phyloP scores from a whole-genome alignment of 108 stramenopile species.

The Hondaea fermentalgiana region DNA sequence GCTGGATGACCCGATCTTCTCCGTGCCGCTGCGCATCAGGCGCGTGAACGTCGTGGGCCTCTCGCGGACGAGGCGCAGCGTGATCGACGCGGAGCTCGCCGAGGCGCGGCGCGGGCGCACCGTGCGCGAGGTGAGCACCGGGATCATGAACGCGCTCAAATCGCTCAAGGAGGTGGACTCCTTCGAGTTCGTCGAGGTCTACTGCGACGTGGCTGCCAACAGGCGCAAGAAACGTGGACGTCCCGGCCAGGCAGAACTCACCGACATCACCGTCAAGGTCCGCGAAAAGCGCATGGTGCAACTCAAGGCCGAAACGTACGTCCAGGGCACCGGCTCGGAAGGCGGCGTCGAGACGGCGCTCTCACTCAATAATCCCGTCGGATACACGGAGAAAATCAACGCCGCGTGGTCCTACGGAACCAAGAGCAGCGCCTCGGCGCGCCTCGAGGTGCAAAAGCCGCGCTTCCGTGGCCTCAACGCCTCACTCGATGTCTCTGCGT shows the following conservation, averaged over 20 bases:
- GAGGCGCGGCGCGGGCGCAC: background rate
- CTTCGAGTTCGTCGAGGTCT: conserved; percentile 6
- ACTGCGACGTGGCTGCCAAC: background rate
- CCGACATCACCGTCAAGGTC: background rate
- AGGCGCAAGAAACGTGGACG: background rate
- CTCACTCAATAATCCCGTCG: background rate
- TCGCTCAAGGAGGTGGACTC: background rate
- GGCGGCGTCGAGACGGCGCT: conserved; percentile 7
- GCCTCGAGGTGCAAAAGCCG: background rate
- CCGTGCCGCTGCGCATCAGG: background rate
- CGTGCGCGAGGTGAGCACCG: conserved; percentile 14
- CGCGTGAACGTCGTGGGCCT: background rate
- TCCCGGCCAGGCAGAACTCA: background rate
- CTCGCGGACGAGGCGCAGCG: background rate
- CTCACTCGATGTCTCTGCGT: background rate
- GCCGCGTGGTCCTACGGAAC: conserved; percentile 12
- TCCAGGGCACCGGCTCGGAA: background rate
- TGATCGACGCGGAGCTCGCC: background rate
- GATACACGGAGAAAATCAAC: conserved; percentile 1
- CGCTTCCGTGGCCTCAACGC: background rate
- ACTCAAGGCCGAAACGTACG: conserved; percentile 14
- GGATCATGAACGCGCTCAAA: conserved; percentile 5
- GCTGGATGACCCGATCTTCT: background rate
- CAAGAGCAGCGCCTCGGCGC: conserved; percentile 9
- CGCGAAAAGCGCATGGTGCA: conserved; percentile 8